Evolutionary conservation across 768 basidiomycete species (phyloP).

Genomic region (Mycena polygramma): DNA sequence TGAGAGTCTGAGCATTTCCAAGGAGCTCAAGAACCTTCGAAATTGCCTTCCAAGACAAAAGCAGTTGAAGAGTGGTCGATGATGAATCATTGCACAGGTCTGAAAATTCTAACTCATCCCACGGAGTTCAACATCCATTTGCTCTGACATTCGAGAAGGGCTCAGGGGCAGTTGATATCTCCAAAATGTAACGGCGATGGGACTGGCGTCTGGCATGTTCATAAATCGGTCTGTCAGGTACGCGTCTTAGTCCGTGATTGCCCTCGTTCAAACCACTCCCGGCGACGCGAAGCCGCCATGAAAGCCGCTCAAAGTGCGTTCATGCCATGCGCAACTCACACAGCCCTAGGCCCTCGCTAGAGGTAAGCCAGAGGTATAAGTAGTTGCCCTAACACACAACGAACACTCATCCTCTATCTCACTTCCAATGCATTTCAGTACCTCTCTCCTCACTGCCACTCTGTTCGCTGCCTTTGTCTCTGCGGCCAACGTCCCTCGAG

Average conservation of each 20-base stretch:
- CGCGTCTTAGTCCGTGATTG: slow-evolving; percentile 27
- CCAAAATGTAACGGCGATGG: slow-evolving; percentile 15
- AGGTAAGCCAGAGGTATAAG: slow-evolving; percentile 5
- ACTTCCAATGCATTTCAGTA: slow-evolving; percentile 28
- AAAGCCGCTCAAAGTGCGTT: slow-evolving; percentile 2
- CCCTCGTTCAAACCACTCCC: slow-evolving; percentile 6
- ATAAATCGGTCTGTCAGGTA: slow-evolving; percentile 24
- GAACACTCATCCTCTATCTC: slow-evolving; percentile 7
- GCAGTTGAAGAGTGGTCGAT: no score
- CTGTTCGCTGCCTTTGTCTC: slow-evolving; percentile 24
- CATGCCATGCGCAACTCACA: background rate
- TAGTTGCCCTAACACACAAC: background rate
- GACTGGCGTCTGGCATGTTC: background rate
- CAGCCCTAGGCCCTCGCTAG: background rate
- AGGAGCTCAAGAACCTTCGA: no score
- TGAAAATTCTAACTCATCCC: background rate
- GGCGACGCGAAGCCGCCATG: background rate
- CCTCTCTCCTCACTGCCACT: slow-evolving; percentile 16
- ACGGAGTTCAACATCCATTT: slow-evolving; percentile 11
- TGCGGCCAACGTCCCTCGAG: slow-evolving; percentile 24
- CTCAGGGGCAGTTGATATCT: slow-evolving; percentile 28
- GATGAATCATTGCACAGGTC: no score
- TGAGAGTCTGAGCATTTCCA: no score
- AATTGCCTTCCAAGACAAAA: no score
- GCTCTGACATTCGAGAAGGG: slow-evolving; percentile 19